Evolutionary conservation across 2,329 filamentous ascomycete genomes (phyloP).

Genomic region (Zasmidium cellare): DNA sequence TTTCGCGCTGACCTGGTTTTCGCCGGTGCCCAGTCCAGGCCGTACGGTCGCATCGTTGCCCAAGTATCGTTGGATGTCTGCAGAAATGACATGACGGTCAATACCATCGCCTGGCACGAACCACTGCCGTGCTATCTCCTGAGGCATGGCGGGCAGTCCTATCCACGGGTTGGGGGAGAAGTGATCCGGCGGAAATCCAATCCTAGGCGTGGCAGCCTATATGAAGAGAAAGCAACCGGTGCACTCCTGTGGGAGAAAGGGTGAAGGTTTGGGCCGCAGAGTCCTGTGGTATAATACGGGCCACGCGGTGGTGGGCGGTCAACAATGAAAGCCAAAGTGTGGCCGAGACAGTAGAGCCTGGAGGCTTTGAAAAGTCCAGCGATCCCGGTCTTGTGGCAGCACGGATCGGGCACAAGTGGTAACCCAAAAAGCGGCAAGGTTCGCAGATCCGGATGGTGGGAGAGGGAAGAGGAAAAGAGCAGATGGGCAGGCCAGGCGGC

Average conservation of each 20-base stretch:
- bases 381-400: slow-evolving; percentile 15
- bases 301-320: slow-evolving; percentile 8
- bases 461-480: not conserved
- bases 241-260: not conserved
- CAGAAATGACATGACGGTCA: slow-evolving; percentile 52
- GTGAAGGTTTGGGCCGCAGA: not conserved
- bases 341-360: slow-evolving; percentile 9
- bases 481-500: not conserved
- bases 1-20: slow-evolving; percentile 42
- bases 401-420: slow-evolving; percentile 9
- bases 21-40: slow-evolving; percentile 46
- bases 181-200: not conserved
- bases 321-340: slow-evolving; percentile 16
- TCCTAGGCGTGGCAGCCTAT: not conserved
- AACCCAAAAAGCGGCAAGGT: slow-evolving; percentile 17
- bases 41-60: slow-evolving; percentile 53
- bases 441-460: slow-evolving; percentile 13
- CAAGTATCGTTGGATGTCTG: slow-evolving; percentile 54
- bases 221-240: not conserved
- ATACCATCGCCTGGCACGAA: slow-evolving; percentile 53
- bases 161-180: slow-evolving; percentile 3
- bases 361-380: slow-evolving; percentile 12
- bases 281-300: slow-evolving; percentile 6
- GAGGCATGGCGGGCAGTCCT: slow-evolving; percentile 28
- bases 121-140: slow-evolving; percentile 46